These are phyloP conservation scores for Phialophora chinensis DNA, from an alignment of 2,329 filamentous ascomycete genomes.

Conservation along the genomic window DNA sequence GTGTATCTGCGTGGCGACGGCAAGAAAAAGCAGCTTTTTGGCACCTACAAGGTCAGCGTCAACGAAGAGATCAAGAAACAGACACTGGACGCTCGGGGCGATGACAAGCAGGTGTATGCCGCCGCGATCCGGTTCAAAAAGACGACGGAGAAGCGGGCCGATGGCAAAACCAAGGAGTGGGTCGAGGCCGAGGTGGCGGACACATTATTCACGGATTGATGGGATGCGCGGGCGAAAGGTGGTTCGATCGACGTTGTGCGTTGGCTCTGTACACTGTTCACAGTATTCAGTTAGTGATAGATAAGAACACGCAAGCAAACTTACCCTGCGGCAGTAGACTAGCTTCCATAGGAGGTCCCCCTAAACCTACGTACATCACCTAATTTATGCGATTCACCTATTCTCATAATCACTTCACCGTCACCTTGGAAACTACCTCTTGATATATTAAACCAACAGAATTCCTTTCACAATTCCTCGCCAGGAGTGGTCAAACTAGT, in stretches of 20 bases:
- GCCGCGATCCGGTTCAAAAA: slow-evolving; percentile 4
- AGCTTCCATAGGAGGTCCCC: too few relatives aligned
- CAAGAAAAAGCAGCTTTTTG: slow-evolving; percentile 7
- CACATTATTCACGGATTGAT: slow-evolving; percentile 10
- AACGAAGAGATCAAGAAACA: slow-evolving; percentile 8
- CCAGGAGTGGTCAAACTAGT: too few relatives aligned
- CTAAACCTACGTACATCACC: too few relatives aligned
- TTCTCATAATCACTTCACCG: too few relatives aligned
- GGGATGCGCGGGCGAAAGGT: slow-evolving; percentile 4
- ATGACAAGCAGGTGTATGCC: slow-evolving; percentile 7
- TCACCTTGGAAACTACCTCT: too few relatives aligned
- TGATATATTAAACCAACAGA: too few relatives aligned
- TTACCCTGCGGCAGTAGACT: too few relatives aligned
- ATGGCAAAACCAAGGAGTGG: background rate
- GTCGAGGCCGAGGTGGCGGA: slow-evolving; percentile 1
- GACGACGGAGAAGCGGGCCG: background rate
- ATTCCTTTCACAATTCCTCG: too few relatives aligned
- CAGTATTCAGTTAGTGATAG: too few relatives aligned
- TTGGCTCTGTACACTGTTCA: slow-evolving; percentile 34
- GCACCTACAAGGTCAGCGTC: slow-evolving; percentile 5
- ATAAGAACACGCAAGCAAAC: too few relatives aligned
- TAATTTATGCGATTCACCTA: too few relatives aligned
- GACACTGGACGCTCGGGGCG: slow-evolving; percentile 8
- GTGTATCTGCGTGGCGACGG: slow-evolving; percentile 9
- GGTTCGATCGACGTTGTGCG: slow-evolving; percentile 1